Base-by-base conservation (phyloP, 1,284 basidiomycete genomes). In the Takashimella koratensis region DNA sequence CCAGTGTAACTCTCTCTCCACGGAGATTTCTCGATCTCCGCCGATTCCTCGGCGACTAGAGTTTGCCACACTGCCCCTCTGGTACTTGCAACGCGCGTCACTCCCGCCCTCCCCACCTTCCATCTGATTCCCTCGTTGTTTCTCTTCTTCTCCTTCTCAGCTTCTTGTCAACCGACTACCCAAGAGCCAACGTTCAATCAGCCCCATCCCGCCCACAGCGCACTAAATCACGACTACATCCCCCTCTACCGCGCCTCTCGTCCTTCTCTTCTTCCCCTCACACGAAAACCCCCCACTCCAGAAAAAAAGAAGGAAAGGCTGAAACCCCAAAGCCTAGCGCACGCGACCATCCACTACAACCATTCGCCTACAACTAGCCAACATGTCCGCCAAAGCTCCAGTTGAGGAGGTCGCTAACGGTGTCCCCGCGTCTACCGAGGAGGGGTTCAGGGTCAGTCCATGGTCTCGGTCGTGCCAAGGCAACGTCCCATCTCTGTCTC, bases 131-230 rank as follows among this genome's bases (percentile, higher is more conserved):
- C 30, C 30, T 36, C 30, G 30, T 24, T 52, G 40, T 43, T 43
- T 59, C 49, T 55, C 51, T 26, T 42, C 43, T 41, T 48, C 54
- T 44, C 51, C 39, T 24, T 47, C 52, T 52, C 52, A 66, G 62
- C 47, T 62, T 66, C 64, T 66, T 59, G 54, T 43, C 49, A 50
- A 57, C 56, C 53, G 55, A 60, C 48, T 46, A 48, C 55, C 41
- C 41, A 47, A 57, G 58, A 63, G 58, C 54, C 52, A 51, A 47
- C 30, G 42, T 40, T 44, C 52, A 48, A 46, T 40, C 50, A 25
- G 24, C 44, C 52, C 45, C 27, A 44, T 40, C n/a, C 46, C 24
- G 16, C 26, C 55, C 49, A 24, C 54, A 47, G 41, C 46, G 25
- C 36, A 36, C 52, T 52, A 26, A n/a, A 47, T 42, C 42, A 45